Evolutionary conservation across 306 rosid genomes (phyloP), one percentile per base, ranked within the genome.

Genomic region (Fragaria nilgerrensis): DNA sequence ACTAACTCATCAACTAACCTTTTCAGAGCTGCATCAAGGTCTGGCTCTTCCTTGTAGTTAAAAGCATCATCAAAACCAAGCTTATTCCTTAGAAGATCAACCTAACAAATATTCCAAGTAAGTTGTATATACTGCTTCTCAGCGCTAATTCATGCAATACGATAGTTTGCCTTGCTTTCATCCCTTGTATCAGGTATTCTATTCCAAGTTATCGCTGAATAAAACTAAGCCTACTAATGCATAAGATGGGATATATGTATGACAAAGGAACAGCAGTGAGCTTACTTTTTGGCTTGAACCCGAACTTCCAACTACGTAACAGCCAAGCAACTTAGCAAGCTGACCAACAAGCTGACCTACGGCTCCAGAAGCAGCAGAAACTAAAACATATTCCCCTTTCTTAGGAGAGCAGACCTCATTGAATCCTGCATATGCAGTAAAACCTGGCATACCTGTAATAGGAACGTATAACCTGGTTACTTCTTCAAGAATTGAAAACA

Each of bases 11-110:
- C 56, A 50, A 68, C 75, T 73, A 62, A 85, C 93, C 91, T 87
- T 79, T 89, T 84, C 77, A 91, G 65, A 50, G 93, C 81, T 19
- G 89, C 88, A 72, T 76, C 61, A 65, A 91, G 79, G 81, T 91
- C 84, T 14, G 73, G 63, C 83, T 85, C 93, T 76, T 87, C 86
- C 86, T 89, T 91, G 79, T 89, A 91, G 82, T 91, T 87, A 80
- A 91, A 87, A 25, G 91, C 96, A 29, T 86, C 88, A 64, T 87
- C 80, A 41, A 82, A 87, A 37, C 88, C 88, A 67, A 87, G 90
- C 79, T 87, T 82, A 58, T 74, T 77, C 84, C 83, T 87, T 81
- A 87, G 71, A 75, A 82, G 78, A 77, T 87, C 86, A 79, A 87
- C 84, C 90, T 86, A 70, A 53, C 45, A 75, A 4, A 17, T 22